Evolutionary conservation across 192 early-diverging fungal genomes (phyloP).

Genomic region (Blastocladiella britannica): DNA sequence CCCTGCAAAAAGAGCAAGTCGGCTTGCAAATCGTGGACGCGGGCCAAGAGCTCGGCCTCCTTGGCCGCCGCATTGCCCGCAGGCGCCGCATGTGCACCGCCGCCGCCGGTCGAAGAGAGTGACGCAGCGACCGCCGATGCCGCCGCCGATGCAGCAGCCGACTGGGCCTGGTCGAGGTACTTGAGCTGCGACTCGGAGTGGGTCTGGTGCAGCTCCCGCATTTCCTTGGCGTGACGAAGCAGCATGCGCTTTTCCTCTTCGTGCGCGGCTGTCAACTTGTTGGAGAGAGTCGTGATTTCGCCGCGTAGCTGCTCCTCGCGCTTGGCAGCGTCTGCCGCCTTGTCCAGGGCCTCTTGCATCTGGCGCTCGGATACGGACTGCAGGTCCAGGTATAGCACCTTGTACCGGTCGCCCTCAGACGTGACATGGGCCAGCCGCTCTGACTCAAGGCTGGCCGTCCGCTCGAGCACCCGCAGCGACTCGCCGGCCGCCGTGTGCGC

Average conservation of each 20-base stretch:
- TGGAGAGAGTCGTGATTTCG: neutral
- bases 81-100: no score
- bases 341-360: neutral
- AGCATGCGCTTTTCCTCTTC: slow-evolving; percentile 22
- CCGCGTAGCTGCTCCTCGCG: neutral
- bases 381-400: neutral
- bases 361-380: neutral
- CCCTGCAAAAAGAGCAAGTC: neutral
- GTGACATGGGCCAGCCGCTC: neutral
- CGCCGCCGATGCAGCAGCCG: neutral
- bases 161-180: neutral
- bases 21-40: neutral
- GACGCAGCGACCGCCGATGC: neutral
- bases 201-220: neutral
- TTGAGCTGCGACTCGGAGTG: no score
- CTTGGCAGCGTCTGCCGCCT: neutral
- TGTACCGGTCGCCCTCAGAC: neutral
- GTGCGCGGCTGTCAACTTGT: slow-evolving; percentile 3
- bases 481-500: neutral
- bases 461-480: neutral
- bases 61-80: no score
- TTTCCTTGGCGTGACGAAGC: slow-evolving; percentile 12
- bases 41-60: neutral
- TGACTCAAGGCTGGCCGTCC: neutral
- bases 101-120: no score